Evolutionary conservation across 768 basidiomycete species (phyloP).

Genomic region (Mycena venus): DNA sequence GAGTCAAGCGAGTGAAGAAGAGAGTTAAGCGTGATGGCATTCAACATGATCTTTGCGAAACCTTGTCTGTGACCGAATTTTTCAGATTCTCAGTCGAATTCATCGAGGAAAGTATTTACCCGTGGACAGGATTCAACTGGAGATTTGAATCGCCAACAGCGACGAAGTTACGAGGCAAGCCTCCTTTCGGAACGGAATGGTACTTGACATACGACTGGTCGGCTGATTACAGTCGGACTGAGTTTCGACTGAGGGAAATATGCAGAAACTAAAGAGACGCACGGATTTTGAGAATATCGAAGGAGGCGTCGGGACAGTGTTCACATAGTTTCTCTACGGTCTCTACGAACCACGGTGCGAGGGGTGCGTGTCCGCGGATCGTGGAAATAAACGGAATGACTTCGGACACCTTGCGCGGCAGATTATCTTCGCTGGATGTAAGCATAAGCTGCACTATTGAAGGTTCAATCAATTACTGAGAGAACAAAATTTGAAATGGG

Average conservation of each 20-base stretch:
- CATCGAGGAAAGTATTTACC: constrained; percentile 16
- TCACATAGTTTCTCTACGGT: constrained; percentile 12
- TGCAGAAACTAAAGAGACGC: not conserved
- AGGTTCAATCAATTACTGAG: not conserved
- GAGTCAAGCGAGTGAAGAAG: too few relatives aligned
- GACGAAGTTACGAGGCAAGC: constrained; percentile 37
- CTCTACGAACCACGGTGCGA: constrained; percentile 13
- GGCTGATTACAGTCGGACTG: constrained; percentile 1
- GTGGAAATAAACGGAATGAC: constrained; percentile 4
- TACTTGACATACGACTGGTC: constrained; percentile 29
- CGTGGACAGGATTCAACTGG: too few relatives aligned
- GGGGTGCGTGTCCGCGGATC: constrained; percentile 9
- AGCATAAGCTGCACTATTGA: constrained; percentile 21
- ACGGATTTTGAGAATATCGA: constrained; percentile 23
- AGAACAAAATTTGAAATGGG: not conserved
- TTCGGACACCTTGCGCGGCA: not conserved
- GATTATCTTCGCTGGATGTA: constrained; percentile 10
- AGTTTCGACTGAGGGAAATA: too few relatives aligned
- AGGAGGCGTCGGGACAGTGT: not conserved
- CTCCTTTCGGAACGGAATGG: constrained; percentile 28
- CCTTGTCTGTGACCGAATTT: constrained; percentile 32
- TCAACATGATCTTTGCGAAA: constrained; percentile 36
- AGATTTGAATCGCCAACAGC: constrained; percentile 37
- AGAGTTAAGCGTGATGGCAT: too few relatives aligned
- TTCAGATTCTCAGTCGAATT: not conserved